A percentile compares a stretch with the other conserved stretches of the same genome.
These are phyloP conservation scores for Leucocoprinus birnbaumii DNA, from an alignment of 768 basidiomycete genomes.

Conservation along the genomic window DNA sequence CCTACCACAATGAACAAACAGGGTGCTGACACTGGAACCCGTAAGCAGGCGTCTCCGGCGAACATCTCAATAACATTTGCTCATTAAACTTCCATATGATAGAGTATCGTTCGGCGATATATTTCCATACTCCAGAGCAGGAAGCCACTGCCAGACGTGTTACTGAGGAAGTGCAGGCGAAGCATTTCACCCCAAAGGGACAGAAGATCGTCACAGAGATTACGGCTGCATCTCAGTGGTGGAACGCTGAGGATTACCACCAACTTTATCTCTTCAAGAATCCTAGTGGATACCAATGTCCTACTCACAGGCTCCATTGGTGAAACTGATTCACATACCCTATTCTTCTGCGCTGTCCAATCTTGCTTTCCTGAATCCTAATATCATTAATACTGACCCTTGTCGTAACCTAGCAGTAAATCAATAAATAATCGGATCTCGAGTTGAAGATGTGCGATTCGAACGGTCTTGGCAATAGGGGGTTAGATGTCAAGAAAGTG, in stretches of 20 bases:
- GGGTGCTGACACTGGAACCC: slow-evolving; percentile 74
- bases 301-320: slow-evolving; percentile 86
- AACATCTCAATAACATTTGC: not conserved
- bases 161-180: slow-evolving; percentile 79
- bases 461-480: no score
- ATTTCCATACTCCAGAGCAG: slow-evolving; percentile 75
- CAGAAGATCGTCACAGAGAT: slow-evolving; percentile 81
- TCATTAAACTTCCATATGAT: slow-evolving; percentile 1
- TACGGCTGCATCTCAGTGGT: slow-evolving; percentile 70
- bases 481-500: no score
- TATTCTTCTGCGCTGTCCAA: not conserved
- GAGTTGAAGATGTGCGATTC: no score
- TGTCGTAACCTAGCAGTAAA: no score
- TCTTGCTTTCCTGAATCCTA: not conserved
- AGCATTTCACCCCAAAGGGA: slow-evolving; percentile 74
- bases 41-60: slow-evolving; percentile 44
- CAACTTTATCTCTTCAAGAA: slow-evolving; percentile 84
- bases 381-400: not conserved
- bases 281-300: slow-evolving; percentile 88
- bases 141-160: slow-evolving; percentile 67
- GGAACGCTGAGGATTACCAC: slow-evolving; percentile 80
- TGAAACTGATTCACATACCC: slow-evolving; percentile 23
- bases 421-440: no score
- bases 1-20: slow-evolving; percentile 83
- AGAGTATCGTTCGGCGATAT: slow-evolving; percentile 96